Percentiles rank a stretch among this genome's conserved stretches.
phyloP scores from a whole-genome alignment of 805 yeast species.

The Starmerella bacillaris region DNA sequence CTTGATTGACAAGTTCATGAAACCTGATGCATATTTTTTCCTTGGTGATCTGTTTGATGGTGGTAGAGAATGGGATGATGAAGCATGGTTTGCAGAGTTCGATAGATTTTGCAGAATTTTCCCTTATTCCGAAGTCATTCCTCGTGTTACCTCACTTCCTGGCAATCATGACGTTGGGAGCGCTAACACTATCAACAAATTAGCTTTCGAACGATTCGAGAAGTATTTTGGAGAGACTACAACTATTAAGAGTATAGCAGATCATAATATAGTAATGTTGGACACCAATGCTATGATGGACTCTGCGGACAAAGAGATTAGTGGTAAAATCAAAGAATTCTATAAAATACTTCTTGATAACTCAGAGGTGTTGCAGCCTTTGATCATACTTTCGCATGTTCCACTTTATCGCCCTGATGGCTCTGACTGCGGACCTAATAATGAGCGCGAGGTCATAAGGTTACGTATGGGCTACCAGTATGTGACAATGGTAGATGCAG shows the following conservation, averaged over 20 bases:
- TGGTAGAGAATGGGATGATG: constrained; percentile 69
- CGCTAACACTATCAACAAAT: constrained; percentile 48
- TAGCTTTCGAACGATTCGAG: constrained; percentile 44
- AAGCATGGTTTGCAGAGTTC: constrained; percentile 52
- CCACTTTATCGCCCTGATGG: constrained; percentile 61
- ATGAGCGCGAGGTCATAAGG: constrained; percentile 61
- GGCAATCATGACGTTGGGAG: constrained; percentile 97
- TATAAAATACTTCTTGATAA: constrained; percentile 24
- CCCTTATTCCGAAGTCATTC: constrained; percentile 24
- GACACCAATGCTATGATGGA: constrained; percentile 76
- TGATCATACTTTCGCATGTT: constrained; percentile 60
- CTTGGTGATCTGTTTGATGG: constrained; percentile 91
- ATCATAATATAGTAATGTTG: constrained; percentile 56
- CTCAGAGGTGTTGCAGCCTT: constrained; percentile 4
- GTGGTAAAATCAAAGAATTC: constrained; percentile 34
- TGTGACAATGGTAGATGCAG: constrained; percentile 66
- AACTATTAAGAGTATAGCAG: constrained; percentile 36
- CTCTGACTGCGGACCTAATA: constrained; percentile 46
- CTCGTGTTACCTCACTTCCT: constrained; percentile 30
- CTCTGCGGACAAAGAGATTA: constrained; percentile 29
- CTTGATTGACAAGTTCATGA: constrained; percentile 35
- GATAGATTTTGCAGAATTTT: constrained; percentile 50
- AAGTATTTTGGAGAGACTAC: constrained; percentile 57
- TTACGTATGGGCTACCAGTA: constrained; percentile 63
- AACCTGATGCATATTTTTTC: constrained; percentile 62